Conservation (phyloP, 176 grass and related monocot species). For the Puccinellia tenuiflora region DNA sequence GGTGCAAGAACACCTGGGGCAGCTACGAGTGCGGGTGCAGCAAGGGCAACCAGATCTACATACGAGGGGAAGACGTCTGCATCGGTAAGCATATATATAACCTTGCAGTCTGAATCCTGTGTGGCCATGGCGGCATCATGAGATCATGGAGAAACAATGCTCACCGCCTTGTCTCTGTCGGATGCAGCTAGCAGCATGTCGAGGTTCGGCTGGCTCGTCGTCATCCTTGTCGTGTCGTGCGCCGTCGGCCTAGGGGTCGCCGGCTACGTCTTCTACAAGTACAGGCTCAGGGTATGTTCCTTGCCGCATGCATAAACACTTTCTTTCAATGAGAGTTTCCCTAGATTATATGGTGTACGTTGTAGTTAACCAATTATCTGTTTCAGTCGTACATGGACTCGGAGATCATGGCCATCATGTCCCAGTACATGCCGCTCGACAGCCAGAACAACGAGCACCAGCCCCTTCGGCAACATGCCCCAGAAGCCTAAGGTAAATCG, state of each 20-base stretch:
- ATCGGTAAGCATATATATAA: conserved; percentile 53
- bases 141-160: background rate
- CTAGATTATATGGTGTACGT: background rate
- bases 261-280: conserved; percentile 94
- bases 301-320: no score
- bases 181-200: conserved; percentile 54
- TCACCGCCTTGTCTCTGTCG: background rate
- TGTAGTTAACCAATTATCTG: background rate
- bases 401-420: conserved; percentile 99
- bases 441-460: conserved; percentile 71
- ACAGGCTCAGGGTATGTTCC: conserved; percentile 77
- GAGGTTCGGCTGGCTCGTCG: conserved; percentile 57
- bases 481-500: conserved; percentile 40
- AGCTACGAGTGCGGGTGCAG: conserved; percentile 88
- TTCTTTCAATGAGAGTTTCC: background rate
- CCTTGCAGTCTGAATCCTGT: no score
- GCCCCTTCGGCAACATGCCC: conserved; percentile 56
- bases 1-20: conserved; percentile 93
- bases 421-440: conserved; percentile 97
- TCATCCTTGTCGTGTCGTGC: conserved; percentile 52
- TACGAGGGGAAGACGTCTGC: conserved; percentile 76
- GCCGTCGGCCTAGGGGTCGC: conserved; percentile 49
- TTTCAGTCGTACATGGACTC: conserved; percentile 94
- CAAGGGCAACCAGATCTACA: conserved; percentile 71
- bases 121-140: no score